Base-by-base conservation (phyloP, 2,329 filamentous ascomycete species). In the Diaporthe batatas region DNA sequence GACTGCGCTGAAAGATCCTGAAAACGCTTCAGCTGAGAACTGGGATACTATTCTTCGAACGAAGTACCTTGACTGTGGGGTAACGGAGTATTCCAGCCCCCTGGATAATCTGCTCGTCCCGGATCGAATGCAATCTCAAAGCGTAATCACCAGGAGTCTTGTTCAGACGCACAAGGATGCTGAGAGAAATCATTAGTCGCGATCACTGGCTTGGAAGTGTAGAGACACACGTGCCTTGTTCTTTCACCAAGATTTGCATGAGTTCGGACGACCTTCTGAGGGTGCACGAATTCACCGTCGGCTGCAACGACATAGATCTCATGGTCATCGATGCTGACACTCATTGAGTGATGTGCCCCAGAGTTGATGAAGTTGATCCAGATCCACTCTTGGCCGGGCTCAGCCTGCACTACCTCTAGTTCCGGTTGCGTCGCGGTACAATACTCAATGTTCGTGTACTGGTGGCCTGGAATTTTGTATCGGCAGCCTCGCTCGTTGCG, bases 1-100 rank as follows among this genome's bases (percentile, higher is more conserved):
- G 49, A 3, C 49, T 53, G 49, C 23, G 23, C 23, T 11, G 49
- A 53, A 53, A 25, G 49, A 16, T 53, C 49, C 49, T 53, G n/a
- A 23, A 6, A 2, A 44, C 18, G 18, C 16, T 2, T 44, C 18
- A 44, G 42, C 42, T 21, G 16, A 6, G 18, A 14, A 44, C 18
- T 1, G 6, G 42, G 42, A 14, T 16, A 44, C 18, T 14, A 3
- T 12, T 11, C 23, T 6, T 75, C 0, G 68, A 57, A 16, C 69
- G 74, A 21, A 77, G 75, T 75, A 55, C 53, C 53, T 55, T 55
- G 0, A 25, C 25, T 55, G 53, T 32, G 16, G 53, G 53, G 21
- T 55, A 55, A 18, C 53, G 53, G 14, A 55, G 53, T 12, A 55
- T 55, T 4, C 53, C 53, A 6, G 53, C 53, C 21, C 53, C 53